phyloP scores from a whole-genome alignment of 768 basidiomycete species.

The Leucocoprinus birnbaumii region DNA sequence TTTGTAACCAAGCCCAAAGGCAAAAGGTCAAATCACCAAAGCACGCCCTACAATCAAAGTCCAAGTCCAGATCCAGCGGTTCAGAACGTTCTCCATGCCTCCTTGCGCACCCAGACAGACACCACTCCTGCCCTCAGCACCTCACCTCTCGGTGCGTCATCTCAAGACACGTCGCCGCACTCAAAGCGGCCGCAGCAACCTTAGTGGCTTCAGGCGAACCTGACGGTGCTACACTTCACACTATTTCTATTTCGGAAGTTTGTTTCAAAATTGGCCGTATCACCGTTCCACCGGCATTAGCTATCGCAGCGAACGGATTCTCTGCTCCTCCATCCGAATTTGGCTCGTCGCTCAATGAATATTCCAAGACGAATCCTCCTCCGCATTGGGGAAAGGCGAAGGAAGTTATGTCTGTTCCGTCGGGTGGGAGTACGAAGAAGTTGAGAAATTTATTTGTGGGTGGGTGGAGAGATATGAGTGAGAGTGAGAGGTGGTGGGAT shows the following conservation, averaged over 20 bases:
- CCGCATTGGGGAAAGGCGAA: conserved; percentile 46
- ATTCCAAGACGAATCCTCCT: conserved; percentile 41
- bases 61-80: conserved; percentile 5
- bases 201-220: conserved; percentile 25
- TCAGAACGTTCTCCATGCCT: conserved; percentile 19
- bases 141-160: conserved; percentile 7
- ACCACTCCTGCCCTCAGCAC: conserved; percentile 19
- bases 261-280: conserved; percentile 74
- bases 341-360: conserved; percentile 14
- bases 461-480: conserved; percentile 60
- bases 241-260: conserved; percentile 56
- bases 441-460: conserved; percentile 49
- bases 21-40: conserved; percentile 22
- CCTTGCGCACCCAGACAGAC: conserved; percentile 34
- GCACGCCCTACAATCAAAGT: conserved; percentile 12
- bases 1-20: conserved; percentile 55
- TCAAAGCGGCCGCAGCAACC: conserved; percentile 23
- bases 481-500: conserved; percentile 69
- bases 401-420: conserved; percentile 27
- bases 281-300: conserved; percentile 67
- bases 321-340: conserved; percentile 24
- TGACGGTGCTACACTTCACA: conserved; percentile 60
- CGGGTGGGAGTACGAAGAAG: conserved; percentile 32
- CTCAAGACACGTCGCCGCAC: conserved; percentile 16
- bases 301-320: conserved; percentile 60